Base-by-base conservation (phyloP, 169 alveolate genomes). In the Cystoisospora suis region DNA sequence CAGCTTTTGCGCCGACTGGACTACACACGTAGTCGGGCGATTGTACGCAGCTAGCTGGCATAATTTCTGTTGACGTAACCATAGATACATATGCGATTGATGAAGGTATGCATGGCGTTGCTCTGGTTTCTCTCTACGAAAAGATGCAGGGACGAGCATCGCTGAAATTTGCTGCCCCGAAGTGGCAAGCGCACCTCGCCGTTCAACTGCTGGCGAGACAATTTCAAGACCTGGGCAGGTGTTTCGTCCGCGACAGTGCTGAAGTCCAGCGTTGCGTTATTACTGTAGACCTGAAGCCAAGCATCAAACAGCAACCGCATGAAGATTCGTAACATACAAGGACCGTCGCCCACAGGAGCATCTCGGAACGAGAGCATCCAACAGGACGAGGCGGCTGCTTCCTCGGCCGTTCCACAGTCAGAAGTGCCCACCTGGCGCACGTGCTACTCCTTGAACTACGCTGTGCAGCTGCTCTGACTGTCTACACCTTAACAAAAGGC, bases 131-230 rank as follows among this genome's bases (percentile, higher is more conserved):
- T 72, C 23, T 72, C 83, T 7, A 72, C 44, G 56, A 72, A 72
- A 3, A 72, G 9, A 23, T 72, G 83, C 83, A 72, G 7, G 17
- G 83, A 72, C 47, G 83, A 72, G 44, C 83, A 72, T 38, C 83
- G 17, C 32, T 72, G 83, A 38, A 72, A 72, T 38, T 72, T 72
- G 56, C 83, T 72, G 27, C 83, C 83, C 5, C 83, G 83, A 47
- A 72, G 83, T 72, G 32, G 3, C 83, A 72, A 3, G 58, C 83
- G 47, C 56, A 40, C 83, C 83, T 72, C 83, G 38, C 83, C 83
- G 23, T 72, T 72, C 58, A 72, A n/a, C 56, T 72, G 58, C 0
- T 38, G 45, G 3, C 32, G 56, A 12, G 83, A 40, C 32, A 72
- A 42, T 9, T 47, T 72, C 9, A 72, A 40, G 40, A 72, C 56